Evolutionary conservation across 306 rosid species (phyloP).

Genomic region (Quercus dentata): DNA sequence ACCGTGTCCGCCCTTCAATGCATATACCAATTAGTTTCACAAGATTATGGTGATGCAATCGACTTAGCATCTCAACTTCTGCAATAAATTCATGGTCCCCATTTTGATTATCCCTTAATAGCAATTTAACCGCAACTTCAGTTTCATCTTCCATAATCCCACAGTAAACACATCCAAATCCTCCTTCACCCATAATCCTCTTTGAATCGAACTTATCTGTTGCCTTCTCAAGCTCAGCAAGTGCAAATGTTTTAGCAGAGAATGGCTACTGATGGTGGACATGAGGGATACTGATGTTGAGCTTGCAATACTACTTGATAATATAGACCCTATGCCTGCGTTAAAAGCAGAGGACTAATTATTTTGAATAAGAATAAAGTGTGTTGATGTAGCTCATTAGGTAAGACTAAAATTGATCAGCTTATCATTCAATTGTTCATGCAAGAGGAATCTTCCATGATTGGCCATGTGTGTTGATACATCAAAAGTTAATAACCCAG

Average conservation of each 20-base stretch:
- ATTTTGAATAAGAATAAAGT: conserved; percentile 16
- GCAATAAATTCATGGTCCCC: conserved; percentile 78
- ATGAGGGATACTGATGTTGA: conserved; percentile 69
- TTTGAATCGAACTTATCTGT: conserved; percentile 72
- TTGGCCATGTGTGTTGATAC: background rate
- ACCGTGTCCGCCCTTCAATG: conserved; percentile 69
- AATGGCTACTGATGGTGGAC: conserved; percentile 28
- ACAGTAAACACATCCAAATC: conserved; percentile 85
- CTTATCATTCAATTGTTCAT: background rate
- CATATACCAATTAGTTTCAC: conserved; percentile 91
- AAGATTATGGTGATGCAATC: conserved; percentile 95
- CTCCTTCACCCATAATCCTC: conserved; percentile 90
- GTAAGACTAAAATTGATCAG: background rate
- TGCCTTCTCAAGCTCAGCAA: conserved; percentile 84
- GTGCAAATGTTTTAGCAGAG: conserved; percentile 73
- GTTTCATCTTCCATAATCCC: conserved; percentile 79
- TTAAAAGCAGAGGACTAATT: conserved; percentile 11
- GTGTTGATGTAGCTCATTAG: conserved; percentile 10
- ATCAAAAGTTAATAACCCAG: background rate
- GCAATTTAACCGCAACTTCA: conserved; percentile 88
- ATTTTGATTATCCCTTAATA: conserved; percentile 52
- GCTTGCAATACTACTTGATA: conserved; percentile 75
- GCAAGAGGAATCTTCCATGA: too few relatives aligned
- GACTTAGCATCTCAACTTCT: conserved; percentile 89
- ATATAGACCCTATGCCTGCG: conserved; percentile 63